phyloP scores from a whole-genome alignment of 1,139 yeast genomes.

The Diutina ranongensis region DNA sequence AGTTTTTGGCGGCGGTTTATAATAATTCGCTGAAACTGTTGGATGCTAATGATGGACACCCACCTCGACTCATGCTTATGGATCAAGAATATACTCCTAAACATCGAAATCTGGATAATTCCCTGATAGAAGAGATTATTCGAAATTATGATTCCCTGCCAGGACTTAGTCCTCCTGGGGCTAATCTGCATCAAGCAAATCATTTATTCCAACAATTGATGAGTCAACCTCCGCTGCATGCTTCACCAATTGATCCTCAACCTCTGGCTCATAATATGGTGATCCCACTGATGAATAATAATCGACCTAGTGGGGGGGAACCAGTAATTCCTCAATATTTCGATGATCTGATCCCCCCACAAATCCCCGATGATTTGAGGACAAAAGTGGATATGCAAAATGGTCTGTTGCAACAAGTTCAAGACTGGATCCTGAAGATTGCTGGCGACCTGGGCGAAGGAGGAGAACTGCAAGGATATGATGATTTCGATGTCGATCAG shows the following conservation, averaged over 20 bases:
- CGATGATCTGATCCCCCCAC: conserved; percentile 6
- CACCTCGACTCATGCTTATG: conserved; percentile 33
- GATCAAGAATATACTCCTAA: conserved; percentile 21
- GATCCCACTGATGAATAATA: conserved; percentile 10
- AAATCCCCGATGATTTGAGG: neutral
- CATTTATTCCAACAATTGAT: conserved; percentile 6
- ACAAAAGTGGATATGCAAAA: conserved; percentile 32
- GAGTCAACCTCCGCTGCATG: conserved; percentile 1
- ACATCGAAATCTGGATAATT: neutral
- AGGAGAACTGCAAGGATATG: neutral
- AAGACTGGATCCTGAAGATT: conserved; percentile 44
- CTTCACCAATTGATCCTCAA: conserved; percentile 7
- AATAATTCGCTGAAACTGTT: conserved; percentile 9
- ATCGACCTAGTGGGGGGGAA: too few species aligned
- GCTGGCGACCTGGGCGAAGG: conserved; percentile 14
- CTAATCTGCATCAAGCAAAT: conserved; percentile 1
- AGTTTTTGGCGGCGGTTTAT: conserved; percentile 76
- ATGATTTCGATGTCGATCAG: conserved; percentile 3
- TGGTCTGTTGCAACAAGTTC: conserved; percentile 44
- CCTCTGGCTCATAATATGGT: conserved; percentile 8
- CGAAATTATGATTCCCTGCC: conserved; percentile 5
- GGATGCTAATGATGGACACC: conserved; percentile 7
- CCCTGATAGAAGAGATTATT: conserved; percentile 5
- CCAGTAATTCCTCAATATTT: neutral
- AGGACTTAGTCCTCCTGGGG: conserved; percentile 1